Percentiles rank a stretch among this genome's conserved stretches.
Evolutionary conservation across 352 stramenopile genomes (phyloP).

Genomic region (Pythium apleroticum): DNA sequence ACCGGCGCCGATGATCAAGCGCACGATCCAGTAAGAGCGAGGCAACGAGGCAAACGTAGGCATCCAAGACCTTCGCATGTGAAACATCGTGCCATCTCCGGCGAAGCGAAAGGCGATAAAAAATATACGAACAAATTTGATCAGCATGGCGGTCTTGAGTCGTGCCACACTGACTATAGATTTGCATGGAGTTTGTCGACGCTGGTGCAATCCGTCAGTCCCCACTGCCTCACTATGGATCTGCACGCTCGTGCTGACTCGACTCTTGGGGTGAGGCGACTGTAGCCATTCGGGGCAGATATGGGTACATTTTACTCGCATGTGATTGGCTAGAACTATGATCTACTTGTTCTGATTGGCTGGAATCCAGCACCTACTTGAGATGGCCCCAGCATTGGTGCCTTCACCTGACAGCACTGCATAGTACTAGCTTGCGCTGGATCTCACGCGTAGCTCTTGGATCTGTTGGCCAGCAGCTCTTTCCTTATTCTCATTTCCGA

Average conservation of each 20-base stretch:
- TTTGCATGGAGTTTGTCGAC: too few relatives aligned
- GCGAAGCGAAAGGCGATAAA: too few relatives aligned
- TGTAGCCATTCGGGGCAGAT: background rate
- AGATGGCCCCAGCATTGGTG: background rate
- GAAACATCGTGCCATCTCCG: too few relatives aligned
- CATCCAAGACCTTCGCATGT: too few relatives aligned
- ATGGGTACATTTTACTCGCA: background rate
- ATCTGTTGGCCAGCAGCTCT: background rate
- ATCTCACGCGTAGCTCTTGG: background rate
- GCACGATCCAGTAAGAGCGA: background rate
- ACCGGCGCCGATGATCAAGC: background rate
- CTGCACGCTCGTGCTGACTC: too few relatives aligned
- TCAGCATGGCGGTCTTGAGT: too few relatives aligned
- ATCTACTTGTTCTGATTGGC: background rate
- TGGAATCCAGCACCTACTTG: background rate
- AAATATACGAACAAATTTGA: too few relatives aligned
- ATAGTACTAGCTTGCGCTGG: background rate
- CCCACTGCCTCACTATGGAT: too few relatives aligned
- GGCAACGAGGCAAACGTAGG: too few relatives aligned
- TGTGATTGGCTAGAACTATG: background rate
- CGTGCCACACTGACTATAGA: too few relatives aligned
- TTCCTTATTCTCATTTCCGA: background rate
- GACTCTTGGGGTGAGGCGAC: too few relatives aligned
- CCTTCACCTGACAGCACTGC: background rate
- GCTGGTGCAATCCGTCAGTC: too few relatives aligned